phyloP scores from a whole-genome alignment of 2,329 filamentous ascomycete species.

The Colletotrichum simmondsii region DNA sequence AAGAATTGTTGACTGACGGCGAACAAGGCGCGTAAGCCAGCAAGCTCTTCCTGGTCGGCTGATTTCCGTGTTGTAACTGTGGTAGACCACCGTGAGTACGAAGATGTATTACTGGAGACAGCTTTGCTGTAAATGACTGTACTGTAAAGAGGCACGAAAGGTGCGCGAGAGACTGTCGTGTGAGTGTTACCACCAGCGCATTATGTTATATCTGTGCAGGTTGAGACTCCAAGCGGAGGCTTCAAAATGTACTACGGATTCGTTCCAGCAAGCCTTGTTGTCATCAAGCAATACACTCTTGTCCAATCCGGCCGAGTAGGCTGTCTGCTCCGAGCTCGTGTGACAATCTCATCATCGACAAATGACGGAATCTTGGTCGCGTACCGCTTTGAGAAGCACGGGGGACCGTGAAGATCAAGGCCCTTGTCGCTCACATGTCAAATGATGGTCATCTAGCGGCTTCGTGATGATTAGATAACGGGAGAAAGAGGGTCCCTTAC shows the following conservation, averaged over 20 bases:
- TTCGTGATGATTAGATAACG: conserved; percentile 14
- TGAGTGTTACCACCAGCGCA: not conserved
- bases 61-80: not conserved
- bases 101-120: not conserved
- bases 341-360: not conserved
- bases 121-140: not conserved
- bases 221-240: not conserved
- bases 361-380: conserved; percentile 1
- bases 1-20: conserved; percentile 28
- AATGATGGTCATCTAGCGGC: not conserved
- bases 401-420: not conserved
- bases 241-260: not conserved
- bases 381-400: not conserved
- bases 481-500: conserved; percentile 5
- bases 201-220: not conserved
- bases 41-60: conserved; percentile 12
- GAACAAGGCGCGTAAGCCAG: conserved; percentile 2
- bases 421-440: conserved; percentile 8
- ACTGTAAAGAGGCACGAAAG: not conserved
- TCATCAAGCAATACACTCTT: not conserved
- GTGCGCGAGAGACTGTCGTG: no score
- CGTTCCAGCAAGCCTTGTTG: not conserved
- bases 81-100: not conserved
- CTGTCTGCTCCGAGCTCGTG: not conserved
- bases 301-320: conserved; percentile 6